Evolutionary conservation across 148 eudicot genomes (phyloP).

Genomic region (Heliamphora exappendiculata): DNA sequence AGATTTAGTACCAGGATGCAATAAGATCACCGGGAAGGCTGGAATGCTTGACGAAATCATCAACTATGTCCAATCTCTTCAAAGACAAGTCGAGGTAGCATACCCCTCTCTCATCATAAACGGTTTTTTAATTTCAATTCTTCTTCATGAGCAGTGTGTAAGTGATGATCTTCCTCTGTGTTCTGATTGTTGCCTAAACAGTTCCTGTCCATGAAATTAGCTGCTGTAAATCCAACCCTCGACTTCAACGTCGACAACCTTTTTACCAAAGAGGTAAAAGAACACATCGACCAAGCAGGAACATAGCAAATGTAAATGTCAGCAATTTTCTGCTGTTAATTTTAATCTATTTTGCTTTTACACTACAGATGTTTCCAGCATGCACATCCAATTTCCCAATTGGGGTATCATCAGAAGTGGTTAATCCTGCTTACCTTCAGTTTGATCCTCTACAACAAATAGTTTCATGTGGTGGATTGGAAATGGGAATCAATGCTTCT

Average conservation of each 20-base stretch:
- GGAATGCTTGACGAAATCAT: conserved; percentile 98
- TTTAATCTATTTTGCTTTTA: not conserved
- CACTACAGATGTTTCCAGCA: conserved; percentile 50
- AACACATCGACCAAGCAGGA: not conserved
- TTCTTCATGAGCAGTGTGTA: not conserved
- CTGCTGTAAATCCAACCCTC: conserved; percentile 66
- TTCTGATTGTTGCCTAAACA: conserved; percentile 23
- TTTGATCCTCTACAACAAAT: conserved; percentile 46
- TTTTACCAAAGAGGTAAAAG: conserved; percentile 65
- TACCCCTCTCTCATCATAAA: not conserved
- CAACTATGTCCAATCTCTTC: conserved; percentile 95
- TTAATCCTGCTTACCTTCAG: conserved; percentile 41
- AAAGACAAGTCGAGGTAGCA: conserved; percentile 95
- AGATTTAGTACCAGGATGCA: conserved; percentile 95
- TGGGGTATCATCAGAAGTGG: conserved; percentile 41
- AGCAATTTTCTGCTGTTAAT: not conserved
- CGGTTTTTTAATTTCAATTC: not conserved
- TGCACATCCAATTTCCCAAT: conserved; percentile 45
- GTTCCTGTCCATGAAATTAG: conserved; percentile 95
- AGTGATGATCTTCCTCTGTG: not conserved
- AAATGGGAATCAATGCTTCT: conserved; percentile 30
- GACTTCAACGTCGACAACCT: conserved; percentile 68
- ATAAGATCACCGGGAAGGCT: conserved; percentile 90
- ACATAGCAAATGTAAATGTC: not conserved
- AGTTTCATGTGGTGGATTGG: conserved; percentile 40